Base-by-base conservation (phyloP, 371 early-diverging fungal species). In the Mortierella sp. region DNA sequence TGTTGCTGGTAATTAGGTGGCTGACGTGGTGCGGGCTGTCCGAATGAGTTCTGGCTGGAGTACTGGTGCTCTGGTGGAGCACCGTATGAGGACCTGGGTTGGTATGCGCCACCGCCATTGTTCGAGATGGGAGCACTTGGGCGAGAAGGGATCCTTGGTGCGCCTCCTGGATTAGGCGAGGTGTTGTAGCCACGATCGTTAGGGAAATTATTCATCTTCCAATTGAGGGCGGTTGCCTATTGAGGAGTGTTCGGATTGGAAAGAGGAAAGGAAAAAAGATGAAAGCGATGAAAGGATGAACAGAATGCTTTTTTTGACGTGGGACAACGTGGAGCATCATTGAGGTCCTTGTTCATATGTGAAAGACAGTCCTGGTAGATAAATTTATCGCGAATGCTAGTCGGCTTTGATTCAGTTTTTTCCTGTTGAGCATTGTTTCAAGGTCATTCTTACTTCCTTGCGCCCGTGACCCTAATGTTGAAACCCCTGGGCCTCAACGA, bases 401-500 rank as follows among this genome's bases (percentile, higher is more conserved):
- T n/a, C n/a, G n/a, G n/a, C n/a, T n/a, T n/a, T n/a, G n/a, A n/a
- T n/a, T n/a, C n/a, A n/a, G n/a, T n/a, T n/a, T n/a, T n/a, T n/a
- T n/a, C n/a, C n/a, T n/a, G n/a, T n/a, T n/a, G n/a, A n/a, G n/a
- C n/a, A n/a, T n/a, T n/a, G n/a, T n/a, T n/a, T n/a, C 35, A 35
- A 35, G 35, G 35, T 35, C 35, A 45, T 52, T 52, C 87, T 67
- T 87, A 91, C 92, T 87, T 85, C 66, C 84, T 86, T 47, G 89
- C 84, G 40, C 94, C 95, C 52, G 90, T 91, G 16, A 97, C 85
- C 45, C 91, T 90, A 60, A 97, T 88, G 64, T 87, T 86, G n/a
- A 95, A 94, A 18, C 92, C 92, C n/a, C 8, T 88, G 83, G 0
- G 89, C 86, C 74, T 94, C 95, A 26, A 87, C 73, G 68, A 97